phyloP scores from a whole-genome alignment of 2,329 filamentous ascomycete genomes.

The Penicillium nordicum region DNA sequence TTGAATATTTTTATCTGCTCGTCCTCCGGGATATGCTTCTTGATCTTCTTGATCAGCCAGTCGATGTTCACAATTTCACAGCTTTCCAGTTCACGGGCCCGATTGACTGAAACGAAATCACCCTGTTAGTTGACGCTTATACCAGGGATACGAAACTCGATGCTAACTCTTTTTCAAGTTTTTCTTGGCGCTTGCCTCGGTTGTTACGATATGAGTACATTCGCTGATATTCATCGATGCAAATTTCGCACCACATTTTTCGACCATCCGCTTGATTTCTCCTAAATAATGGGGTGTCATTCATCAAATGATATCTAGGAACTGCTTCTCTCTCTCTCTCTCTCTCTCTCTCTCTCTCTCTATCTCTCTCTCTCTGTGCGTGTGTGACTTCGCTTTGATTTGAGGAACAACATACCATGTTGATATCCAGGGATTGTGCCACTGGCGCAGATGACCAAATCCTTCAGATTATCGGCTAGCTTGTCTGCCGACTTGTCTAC shows the following conservation, averaged over 20 bases:
- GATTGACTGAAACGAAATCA: slow-evolving; percentile 27
- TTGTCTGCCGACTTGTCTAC: background rate
- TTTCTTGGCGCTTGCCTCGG: slow-evolving; percentile 22
- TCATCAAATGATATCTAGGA: background rate
- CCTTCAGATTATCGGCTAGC: slow-evolving; percentile 5
- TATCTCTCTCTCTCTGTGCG: background rate
- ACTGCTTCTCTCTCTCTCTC: background rate
- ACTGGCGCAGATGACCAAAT: slow-evolving; percentile 50
- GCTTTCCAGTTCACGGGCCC: slow-evolving; percentile 43
- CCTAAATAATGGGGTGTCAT: slow-evolving; percentile 14
- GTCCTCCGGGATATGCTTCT: background rate
- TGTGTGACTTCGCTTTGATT: background rate
- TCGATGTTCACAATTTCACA: slow-evolving; percentile 54
- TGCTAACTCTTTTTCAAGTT: slow-evolving; percentile 23
- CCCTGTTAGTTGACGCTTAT: background rate
- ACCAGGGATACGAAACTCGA: background rate
- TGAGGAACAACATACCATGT: slow-evolving; percentile 37
- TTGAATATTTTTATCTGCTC: background rate
- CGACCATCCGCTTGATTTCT: slow-evolving; percentile 26
- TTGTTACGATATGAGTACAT: slow-evolving; percentile 35
- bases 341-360: too few species aligned
- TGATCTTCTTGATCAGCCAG: slow-evolving; percentile 50
- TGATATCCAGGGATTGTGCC: slow-evolving; percentile 54
- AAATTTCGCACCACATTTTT: slow-evolving; percentile 29
- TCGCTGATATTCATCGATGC: slow-evolving; percentile 19